These are phyloP conservation scores for Pontederia crassipes DNA, from an alignment of 176 grass and related monocot genomes.

Conservation along the genomic window DNA sequence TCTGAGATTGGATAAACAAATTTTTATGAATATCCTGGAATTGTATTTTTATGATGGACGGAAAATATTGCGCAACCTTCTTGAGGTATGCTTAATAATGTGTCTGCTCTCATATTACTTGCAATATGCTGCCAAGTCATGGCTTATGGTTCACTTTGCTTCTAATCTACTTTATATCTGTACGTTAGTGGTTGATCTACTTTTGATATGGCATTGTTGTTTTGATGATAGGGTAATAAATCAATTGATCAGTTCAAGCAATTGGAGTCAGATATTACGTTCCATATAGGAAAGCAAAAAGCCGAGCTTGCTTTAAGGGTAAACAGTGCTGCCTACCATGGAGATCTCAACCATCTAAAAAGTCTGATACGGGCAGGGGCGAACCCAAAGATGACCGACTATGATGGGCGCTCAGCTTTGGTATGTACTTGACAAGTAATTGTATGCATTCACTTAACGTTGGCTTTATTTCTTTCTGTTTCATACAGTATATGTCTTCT, in stretches of 20 bases:
- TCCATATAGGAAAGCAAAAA: constrained; percentile 89
- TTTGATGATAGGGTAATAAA: constrained; percentile 38
- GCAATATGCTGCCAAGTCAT: not conserved
- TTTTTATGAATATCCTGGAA: constrained; percentile 79
- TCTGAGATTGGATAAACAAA: constrained; percentile 72
- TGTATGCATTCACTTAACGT: not conserved
- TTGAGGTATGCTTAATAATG: constrained; percentile 34
- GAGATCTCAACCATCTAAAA: constrained; percentile 68
- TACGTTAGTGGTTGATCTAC: not conserved
- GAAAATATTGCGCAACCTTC: constrained; percentile 71
- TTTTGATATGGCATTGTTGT: not conserved
- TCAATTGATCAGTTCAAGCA: constrained; percentile 48
- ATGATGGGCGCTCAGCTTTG: constrained; percentile 80
- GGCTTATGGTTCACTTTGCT: not conserved
- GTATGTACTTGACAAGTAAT: constrained; percentile 21
- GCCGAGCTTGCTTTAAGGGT: constrained; percentile 72
- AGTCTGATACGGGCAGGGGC: constrained; percentile 70
- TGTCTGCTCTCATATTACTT: not conserved
- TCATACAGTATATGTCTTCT: not conserved
- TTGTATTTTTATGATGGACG: constrained; percentile 87
- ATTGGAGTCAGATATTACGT: constrained; percentile 75
- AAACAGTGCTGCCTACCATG: constrained; percentile 73
- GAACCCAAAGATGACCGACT: constrained; percentile 77
- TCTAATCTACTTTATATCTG: not conserved
- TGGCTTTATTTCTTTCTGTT: not conserved